Percentiles rank a stretch among this genome's conserved stretches.
Conservation (phyloP, 495 filamentous ascomycete genomes). For the Xylaria longipes region DNA sequence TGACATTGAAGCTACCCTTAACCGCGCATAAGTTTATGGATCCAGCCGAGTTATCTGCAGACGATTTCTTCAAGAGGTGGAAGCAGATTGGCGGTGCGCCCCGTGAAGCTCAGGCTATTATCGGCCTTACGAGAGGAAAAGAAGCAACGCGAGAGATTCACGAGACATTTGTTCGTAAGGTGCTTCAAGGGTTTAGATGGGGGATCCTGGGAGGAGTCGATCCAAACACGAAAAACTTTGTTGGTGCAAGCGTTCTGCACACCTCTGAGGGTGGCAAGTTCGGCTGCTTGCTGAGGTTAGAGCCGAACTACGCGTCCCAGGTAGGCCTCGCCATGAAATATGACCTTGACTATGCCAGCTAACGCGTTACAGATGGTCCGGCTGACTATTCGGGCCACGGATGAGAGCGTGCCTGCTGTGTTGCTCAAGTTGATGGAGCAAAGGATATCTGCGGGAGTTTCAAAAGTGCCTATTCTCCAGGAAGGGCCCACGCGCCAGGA, state of each 20-base stretch:
- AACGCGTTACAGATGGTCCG: slow-evolving; percentile 80
- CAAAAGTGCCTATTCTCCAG: slow-evolving; percentile 45
- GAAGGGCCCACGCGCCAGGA: slow-evolving; percentile 47
- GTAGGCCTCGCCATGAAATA: slow-evolving; percentile 53
- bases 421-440: slow-evolving; percentile 88
- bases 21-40: slow-evolving; percentile 96
- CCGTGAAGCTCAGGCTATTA: slow-evolving; percentile 85
- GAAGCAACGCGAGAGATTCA: slow-evolving; percentile 59
- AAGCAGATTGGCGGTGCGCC: slow-evolving; percentile 92
- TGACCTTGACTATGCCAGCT: slow-evolving; percentile 24
- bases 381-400: slow-evolving; percentile 91
- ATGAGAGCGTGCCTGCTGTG: slow-evolving; percentile 82
- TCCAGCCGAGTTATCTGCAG: slow-evolving; percentile 76
- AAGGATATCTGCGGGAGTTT: slow-evolving; percentile 61
- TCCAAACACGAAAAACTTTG: slow-evolving; percentile 89
- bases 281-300: slow-evolving; percentile 89
- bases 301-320: slow-evolving; percentile 91
- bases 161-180: slow-evolving; percentile 65
- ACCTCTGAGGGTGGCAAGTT: slow-evolving; percentile 86
- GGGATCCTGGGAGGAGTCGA: slow-evolving; percentile 84
- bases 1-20: slow-evolving; percentile 90
- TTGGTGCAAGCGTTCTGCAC: slow-evolving; percentile 89
- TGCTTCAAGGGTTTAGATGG: slow-evolving; percentile 86
- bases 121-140: slow-evolving; percentile 64
- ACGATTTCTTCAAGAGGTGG: slow-evolving; percentile 99